phyloP scores from a whole-genome alignment of 2,329 filamentous ascomycete species.

The Zarea fungicola region DNA sequence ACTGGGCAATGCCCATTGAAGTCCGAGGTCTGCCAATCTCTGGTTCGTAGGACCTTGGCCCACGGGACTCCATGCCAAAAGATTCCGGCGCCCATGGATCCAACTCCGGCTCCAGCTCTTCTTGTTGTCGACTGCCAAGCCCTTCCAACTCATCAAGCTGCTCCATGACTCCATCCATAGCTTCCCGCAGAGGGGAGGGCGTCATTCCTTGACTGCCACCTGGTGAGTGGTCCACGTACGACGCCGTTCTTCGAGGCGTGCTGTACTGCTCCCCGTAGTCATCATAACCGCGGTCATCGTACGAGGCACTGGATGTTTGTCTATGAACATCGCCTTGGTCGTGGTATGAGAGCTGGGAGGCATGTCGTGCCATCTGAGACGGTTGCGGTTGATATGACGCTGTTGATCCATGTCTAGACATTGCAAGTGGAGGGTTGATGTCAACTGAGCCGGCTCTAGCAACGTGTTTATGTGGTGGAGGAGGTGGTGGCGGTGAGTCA shows the following conservation, averaged over 20 bases:
- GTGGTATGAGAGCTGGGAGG: constrained; percentile 8
- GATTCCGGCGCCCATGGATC: constrained; percentile 90
- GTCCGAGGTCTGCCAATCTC: constrained; percentile 54
- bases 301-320: constrained; percentile 36
- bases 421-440: constrained; percentile 18
- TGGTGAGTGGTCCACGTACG: constrained; percentile 60
- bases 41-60: constrained; percentile 21
- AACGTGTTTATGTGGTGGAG: constrained; percentile 19
- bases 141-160: constrained; percentile 74
- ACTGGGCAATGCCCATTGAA: constrained; percentile 62
- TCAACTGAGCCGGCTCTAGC: constrained; percentile 22
- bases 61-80: constrained; percentile 53
- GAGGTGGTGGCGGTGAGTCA: constrained; percentile 33
- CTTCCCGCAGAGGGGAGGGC: constrained; percentile 84
- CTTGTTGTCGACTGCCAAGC: constrained; percentile 47
- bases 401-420: constrained; percentile 32
- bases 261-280: constrained; percentile 28
- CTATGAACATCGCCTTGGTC: constrained; percentile 24
- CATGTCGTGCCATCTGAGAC: constrained; percentile 13
- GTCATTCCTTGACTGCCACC: constrained; percentile 60
- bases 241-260: constrained; percentile 56
- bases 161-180: constrained; percentile 98
- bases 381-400: constrained; percentile 26
- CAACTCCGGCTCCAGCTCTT: constrained; percentile 51
- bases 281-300: constrained; percentile 30